A percentile compares a stretch with the other conserved stretches of the same genome.
These are phyloP conservation scores for Termitomyces eurrhizus DNA, from an alignment of 768 basidiomycete genomes.

Conservation along the genomic window DNA sequence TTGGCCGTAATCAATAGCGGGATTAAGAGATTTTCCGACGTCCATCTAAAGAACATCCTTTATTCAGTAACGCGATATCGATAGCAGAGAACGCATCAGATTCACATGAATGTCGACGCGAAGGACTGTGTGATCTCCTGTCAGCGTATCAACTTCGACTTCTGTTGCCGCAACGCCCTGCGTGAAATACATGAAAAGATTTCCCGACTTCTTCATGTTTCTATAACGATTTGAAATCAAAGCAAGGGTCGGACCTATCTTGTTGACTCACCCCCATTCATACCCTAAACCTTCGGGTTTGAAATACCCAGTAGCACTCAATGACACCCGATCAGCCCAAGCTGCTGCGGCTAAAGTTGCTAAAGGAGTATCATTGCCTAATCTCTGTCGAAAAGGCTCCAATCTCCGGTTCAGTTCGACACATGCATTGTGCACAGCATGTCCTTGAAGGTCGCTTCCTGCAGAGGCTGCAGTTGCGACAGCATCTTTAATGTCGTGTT, in stretches of 20 bases:
- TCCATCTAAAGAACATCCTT: slow-evolving; percentile 9
- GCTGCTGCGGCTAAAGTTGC: slow-evolving; percentile 12
- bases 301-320: slow-evolving; percentile 15
- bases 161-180: slow-evolving; percentile 17
- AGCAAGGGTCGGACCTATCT: not conserved
- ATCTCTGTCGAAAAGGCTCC: slow-evolving; percentile 12
- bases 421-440: slow-evolving; percentile 16
- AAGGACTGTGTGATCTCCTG: slow-evolving; percentile 15
- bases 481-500: not conserved
- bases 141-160: slow-evolving; percentile 15
- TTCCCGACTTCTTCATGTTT: slow-evolving; percentile 14
- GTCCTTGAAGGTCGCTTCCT: slow-evolving; percentile 15
- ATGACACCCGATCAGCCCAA: slow-evolving; percentile 12
- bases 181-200: slow-evolving; percentile 16
- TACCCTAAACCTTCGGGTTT: slow-evolving; percentile 12
- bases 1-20: slow-evolving; percentile 16
- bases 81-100: not conserved
- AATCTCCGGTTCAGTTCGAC: slow-evolving; percentile 14
- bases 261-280: slow-evolving; percentile 13
- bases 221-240: not conserved
- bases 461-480: slow-evolving; percentile 12
- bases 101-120: slow-evolving; percentile 15
- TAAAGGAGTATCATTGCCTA: slow-evolving; percentile 10
- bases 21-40: slow-evolving; percentile 15
- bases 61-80: not conserved